These are phyloP conservation scores for Kurtzmaniella quercitrusa DNA, from an alignment of 1,139 yeast genomes.

Conservation along the genomic window DNA sequence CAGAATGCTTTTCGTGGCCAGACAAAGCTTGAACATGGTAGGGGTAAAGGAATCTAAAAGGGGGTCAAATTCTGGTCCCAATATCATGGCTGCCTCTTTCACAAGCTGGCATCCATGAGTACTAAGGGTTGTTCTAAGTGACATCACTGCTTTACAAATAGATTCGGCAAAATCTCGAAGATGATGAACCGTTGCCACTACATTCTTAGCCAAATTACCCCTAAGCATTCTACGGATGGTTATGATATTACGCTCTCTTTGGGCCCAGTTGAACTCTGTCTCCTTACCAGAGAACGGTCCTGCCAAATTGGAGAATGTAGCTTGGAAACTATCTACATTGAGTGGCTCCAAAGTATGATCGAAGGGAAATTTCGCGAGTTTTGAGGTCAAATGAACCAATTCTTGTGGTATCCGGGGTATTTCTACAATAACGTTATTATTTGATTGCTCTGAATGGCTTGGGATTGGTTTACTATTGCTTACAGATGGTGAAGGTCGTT, in stretches of 20 bases:
- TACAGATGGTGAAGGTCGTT: neutral
- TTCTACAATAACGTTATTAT: neutral
- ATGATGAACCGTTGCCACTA: conserved; percentile 36
- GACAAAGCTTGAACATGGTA: conserved; percentile 57
- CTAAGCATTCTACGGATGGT: conserved; percentile 57
- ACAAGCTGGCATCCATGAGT: conserved; percentile 71
- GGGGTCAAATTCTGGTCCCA: conserved; percentile 51
- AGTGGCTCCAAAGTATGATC: conserved; percentile 20
- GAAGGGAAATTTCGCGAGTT: conserved; percentile 20
- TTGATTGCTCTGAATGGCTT: neutral
- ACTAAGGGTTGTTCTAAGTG: conserved; percentile 82
- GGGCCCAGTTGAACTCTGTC: conserved; percentile 83
- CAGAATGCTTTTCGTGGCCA: conserved; percentile 77
- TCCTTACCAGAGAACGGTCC: conserved; percentile 69
- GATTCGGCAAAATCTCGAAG: conserved; percentile 53
- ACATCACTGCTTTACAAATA: conserved; percentile 61
- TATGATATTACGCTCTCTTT: conserved; percentile 60
- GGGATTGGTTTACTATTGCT: neutral
- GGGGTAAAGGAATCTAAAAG: conserved; percentile 60
- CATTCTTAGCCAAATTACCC: conserved; percentile 60
- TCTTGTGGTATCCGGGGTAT: conserved; percentile 10
- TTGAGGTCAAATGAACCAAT: conserved; percentile 14
- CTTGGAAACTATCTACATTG: conserved; percentile 18
- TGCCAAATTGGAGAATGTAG: conserved; percentile 14
- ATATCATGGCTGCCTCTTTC: conserved; percentile 61